Evolutionary conservation across 1,284 basidiomycete species (phyloP), one percentile per base, ranked within the genome.

Genomic region (Inonotus hispidus): DNA sequence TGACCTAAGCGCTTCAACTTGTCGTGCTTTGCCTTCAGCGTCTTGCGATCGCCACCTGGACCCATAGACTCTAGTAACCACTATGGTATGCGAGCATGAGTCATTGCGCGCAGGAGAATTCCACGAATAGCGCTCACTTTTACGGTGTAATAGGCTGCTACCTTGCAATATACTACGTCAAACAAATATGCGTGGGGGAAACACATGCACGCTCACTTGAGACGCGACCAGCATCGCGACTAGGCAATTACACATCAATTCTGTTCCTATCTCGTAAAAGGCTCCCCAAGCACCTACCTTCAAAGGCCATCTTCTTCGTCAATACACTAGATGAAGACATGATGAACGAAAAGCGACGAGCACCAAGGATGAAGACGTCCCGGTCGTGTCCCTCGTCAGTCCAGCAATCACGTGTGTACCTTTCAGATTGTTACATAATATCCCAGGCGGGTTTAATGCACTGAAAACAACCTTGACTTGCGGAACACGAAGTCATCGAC

Each of bases 1-100:
- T 92, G 84, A 4, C 90, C 90, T n/a, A 93, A 73, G 60, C 84
- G 84, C 65, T 86, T 83, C 64, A 93, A 68, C 10, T 87, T 83
- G 66, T 90, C 86, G 41, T 89, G 86, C 69, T 90, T 92, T 54
- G 81, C 77, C 64, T 85, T 86, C 7, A 84, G 78, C 54, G 82
- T 78, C 71, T 84, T 85, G 70, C 83, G 71, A 67, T 75, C 74
- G 64, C 85, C 74, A 76, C 83, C 74, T 5, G 76, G 71, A 29
- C 78, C 75, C 56, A 80, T 73, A 1, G 73, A 72, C 43, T 79
- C 75, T 60, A 83, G 61, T 8, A 80, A 69, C 77, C 79, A 81
- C 80, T 82, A 32, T 49, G 50, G 37, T 11, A 8, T 8, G 32
- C 32, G 45, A 55, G 21, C 16, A 19, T 14, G 25, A 11, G 27